phyloP scores from a whole-genome alignment of 108 stramenopile species.

The Seminavis robusta region DNA sequence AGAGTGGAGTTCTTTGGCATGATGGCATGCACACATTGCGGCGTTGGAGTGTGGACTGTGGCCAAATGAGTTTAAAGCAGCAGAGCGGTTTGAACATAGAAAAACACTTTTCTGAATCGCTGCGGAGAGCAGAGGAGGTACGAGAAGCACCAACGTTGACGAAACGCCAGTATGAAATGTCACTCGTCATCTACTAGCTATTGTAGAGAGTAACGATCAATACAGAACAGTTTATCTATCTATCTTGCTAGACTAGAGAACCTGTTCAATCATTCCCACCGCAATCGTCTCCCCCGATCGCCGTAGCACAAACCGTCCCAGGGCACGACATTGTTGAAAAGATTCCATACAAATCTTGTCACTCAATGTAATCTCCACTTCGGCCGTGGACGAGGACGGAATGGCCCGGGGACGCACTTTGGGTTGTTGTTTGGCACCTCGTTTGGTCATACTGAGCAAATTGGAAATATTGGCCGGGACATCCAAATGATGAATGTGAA shows the following conservation, averaged over 20 bases:
- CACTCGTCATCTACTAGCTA: too few relatives aligned
- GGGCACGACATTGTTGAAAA: constrained; percentile 90
- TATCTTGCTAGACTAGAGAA: constrained; percentile 7
- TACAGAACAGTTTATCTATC: too few relatives aligned
- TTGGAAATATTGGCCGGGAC: constrained; percentile 63
- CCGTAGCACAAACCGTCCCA: constrained; percentile 97
- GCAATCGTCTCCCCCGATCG: constrained; percentile 93
- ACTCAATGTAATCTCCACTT: constrained; percentile 72
- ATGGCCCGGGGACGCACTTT: constrained; percentile 69
- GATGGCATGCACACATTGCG: too few relatives aligned
- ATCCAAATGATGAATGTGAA: constrained; percentile 83
- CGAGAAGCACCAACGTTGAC: too few relatives aligned
- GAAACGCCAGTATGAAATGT: too few relatives aligned
- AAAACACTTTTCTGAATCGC: too few relatives aligned
- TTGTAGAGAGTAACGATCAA: too few relatives aligned
- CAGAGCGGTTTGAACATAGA: too few relatives aligned
- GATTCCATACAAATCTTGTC: constrained; percentile 89
- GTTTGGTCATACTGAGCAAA: constrained; percentile 66
- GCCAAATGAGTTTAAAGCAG: too few relatives aligned
- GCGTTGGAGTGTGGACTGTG: too few relatives aligned
- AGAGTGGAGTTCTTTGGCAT: too few relatives aligned
- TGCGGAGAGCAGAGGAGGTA: too few relatives aligned
- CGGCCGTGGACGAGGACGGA: constrained; percentile 49
- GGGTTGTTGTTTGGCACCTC: constrained; percentile 80
- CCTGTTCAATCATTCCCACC: constrained; percentile 93